Percentiles rank a stretch among this genome's conserved stretches.
These are phyloP conservation scores for Chlamydomonas eustigma DNA, from an alignment of 139 green algal genomes.

Conservation along the genomic window DNA sequence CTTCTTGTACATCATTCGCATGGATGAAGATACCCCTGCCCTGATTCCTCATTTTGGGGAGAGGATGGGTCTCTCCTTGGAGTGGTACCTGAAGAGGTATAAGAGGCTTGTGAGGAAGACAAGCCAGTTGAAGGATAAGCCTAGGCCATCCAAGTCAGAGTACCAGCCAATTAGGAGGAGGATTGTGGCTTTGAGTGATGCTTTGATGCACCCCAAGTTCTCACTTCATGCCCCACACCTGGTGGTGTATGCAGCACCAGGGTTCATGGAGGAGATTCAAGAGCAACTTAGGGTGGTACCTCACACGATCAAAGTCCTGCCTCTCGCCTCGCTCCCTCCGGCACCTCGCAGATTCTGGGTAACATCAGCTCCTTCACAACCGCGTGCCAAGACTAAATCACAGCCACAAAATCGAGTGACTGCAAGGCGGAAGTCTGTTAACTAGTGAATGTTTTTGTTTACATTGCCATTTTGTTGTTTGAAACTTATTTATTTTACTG, in stretches of 20 bases:
- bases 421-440: too few relatives aligned
- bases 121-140: not conserved
- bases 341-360: too few relatives aligned
- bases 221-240: not conserved
- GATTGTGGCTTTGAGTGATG: not conserved
- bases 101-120: not conserved
- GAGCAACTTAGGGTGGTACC: not conserved
- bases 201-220: not conserved
- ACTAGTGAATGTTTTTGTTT: too few relatives aligned
- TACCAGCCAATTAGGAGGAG: not conserved
- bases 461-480: too few relatives aligned
- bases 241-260: not conserved
- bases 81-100: slow-evolving; percentile 2
- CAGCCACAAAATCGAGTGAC: too few relatives aligned
- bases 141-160: not conserved
- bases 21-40: not conserved
- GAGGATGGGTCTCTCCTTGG: not conserved
- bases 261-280: not conserved
- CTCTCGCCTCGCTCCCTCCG: not conserved
- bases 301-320: not conserved
- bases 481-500: too few relatives aligned
- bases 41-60: not conserved
- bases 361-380: too few relatives aligned
- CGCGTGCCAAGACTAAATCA: too few relatives aligned
- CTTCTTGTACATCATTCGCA: not conserved